Evolutionary conservation across 208 protist genomes (phyloP), one percentile per base, ranked within the genome.

Genomic region (Novymonas esmeraldas): DNA sequence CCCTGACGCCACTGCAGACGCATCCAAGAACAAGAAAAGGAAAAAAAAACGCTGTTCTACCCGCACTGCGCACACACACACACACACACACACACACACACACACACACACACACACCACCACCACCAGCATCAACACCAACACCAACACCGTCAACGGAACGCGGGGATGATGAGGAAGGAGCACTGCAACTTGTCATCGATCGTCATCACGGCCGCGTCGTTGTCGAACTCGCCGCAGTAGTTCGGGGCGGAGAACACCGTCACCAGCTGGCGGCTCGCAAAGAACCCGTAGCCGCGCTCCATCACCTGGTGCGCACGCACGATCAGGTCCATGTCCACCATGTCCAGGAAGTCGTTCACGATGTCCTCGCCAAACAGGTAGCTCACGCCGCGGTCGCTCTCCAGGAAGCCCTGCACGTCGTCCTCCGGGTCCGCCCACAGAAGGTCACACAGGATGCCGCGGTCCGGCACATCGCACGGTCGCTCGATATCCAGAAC

Each of bases 201-300:
- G 98, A 98, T 88, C 98, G 97, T 39, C 98, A 87, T 83, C 26
- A 92, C 67, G n/a, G 99, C 98, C 2, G 98, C 98, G 18, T 98
- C 98, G 13, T 98, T 97, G 73, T 99, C 99, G 63, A 99, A 98
- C 64, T 99, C n/a, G n/a, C n/a, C n/a, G n/a, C n/a, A n/a, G n/a
- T n/a, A n/a, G n/a, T n/a, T n/a, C n/a, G n/a, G n/a, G 89, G 98
- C 98, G 2, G 95, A 98, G 84, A 99, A 99, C 5, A 99, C 42
- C 0, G 98, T 99, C 41, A 99, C 96, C 46, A 99, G 85, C 97
- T 98, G 93, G 18, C 98, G 85, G 54, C 98, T 97, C 9, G 98
- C 98, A 70, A 99, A 99, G 78, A 99, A 99, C 51, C 99, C 97
- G 76, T 99, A 99, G 6, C 98, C 98, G 58, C 98, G 91, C 44